These are phyloP conservation scores for Neolentinus lepideus DNA, from an alignment of 1,284 basidiomycete species.

Conservation along the genomic window DNA sequence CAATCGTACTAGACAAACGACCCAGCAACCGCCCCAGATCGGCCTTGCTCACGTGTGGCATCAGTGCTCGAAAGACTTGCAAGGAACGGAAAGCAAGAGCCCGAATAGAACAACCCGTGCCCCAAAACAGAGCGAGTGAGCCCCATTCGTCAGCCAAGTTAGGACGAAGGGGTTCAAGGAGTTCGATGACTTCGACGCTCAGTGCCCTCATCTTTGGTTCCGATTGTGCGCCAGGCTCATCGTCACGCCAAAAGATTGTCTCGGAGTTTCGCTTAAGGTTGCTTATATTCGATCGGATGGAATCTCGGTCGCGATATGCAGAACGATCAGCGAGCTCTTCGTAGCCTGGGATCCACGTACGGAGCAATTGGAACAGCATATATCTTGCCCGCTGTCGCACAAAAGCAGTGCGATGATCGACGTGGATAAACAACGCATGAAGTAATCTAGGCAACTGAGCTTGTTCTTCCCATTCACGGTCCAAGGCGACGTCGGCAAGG, in stretches of 20 bases:
- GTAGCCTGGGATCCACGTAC: conserved; percentile 72
- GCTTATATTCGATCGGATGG: conserved; percentile 44
- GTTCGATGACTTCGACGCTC: conserved; percentile 57
- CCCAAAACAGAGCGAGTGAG: conserved; percentile 76
- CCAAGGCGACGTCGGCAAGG: conserved; percentile 76
- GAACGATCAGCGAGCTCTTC: conserved; percentile 54
- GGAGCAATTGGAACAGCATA: conserved; percentile 76
- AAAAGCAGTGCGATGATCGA: conserved; percentile 71
- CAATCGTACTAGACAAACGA: conserved; percentile 80
- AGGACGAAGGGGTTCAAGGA: conserved; percentile 67
- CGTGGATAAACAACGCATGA: conserved; percentile 77
- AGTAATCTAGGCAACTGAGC: conserved; percentile 70
- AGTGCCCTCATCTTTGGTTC: conserved; percentile 66
- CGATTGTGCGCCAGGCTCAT: conserved; percentile 46
- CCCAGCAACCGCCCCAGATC: conserved; percentile 81
- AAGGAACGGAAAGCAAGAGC: conserved; percentile 86
- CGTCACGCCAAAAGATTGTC: conserved; percentile 66
- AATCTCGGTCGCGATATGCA: conserved; percentile 34
- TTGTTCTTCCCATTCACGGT: conserved; percentile 71
- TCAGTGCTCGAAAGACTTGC: conserved; percentile 85
- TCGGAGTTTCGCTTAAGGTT: conserved; percentile 55
- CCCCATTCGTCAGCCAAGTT: conserved; percentile 75
- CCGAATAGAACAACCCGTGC: conserved; percentile 82
- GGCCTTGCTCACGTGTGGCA: conserved; percentile 62
- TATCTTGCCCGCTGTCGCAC: conserved; percentile 66